These are phyloP conservation scores for Vinca minor DNA, from an alignment of 257 asterid species.

Conservation along the genomic window DNA sequence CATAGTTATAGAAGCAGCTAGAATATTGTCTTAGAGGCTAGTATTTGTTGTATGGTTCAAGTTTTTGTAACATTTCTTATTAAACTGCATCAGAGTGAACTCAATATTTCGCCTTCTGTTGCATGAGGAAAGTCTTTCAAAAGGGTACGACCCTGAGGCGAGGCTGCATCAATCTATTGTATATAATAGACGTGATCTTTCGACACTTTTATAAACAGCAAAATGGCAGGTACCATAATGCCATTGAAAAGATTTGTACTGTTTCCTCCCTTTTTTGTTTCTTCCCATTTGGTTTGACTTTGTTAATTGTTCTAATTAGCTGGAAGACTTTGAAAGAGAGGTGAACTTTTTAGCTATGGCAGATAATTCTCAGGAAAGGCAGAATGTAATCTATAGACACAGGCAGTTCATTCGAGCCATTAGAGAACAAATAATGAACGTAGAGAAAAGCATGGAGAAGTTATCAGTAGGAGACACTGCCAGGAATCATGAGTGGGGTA, in stretches of 20 bases:
- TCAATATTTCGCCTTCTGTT: slow-evolving; percentile 30
- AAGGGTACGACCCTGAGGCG: slow-evolving; percentile 17
- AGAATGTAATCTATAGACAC: slow-evolving; percentile 24
- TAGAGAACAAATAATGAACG: slow-evolving; percentile 28
- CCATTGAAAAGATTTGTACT: not conserved
- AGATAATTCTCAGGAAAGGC: slow-evolving; percentile 26
- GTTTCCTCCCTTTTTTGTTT: not conserved
- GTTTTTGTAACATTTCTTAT: not conserved
- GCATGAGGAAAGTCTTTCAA: slow-evolving; percentile 28
- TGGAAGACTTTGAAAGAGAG: slow-evolving; percentile 41
- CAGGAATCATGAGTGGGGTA: slow-evolving; percentile 15
- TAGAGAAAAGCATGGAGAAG: slow-evolving; percentile 26
- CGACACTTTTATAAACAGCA: slow-evolving; percentile 32
- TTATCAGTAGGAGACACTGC: slow-evolving; percentile 15
- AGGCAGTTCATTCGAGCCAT: slow-evolving; percentile 30
- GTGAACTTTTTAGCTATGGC: slow-evolving; percentile 21
- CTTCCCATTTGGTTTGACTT: not conserved
- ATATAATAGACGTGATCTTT: slow-evolving; percentile 32
- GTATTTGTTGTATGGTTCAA: not conserved
- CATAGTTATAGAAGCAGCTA: not conserved
- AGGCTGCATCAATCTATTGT: slow-evolving; percentile 24
- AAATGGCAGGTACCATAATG: slow-evolving; percentile 42
- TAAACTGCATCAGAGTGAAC: slow-evolving; percentile 24
- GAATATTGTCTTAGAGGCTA: not conserved
- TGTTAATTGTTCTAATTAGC: slow-evolving; percentile 21